Conservation (phyloP, 2,329 filamentous ascomycete species). For the Exophiala spinifera region DNA sequence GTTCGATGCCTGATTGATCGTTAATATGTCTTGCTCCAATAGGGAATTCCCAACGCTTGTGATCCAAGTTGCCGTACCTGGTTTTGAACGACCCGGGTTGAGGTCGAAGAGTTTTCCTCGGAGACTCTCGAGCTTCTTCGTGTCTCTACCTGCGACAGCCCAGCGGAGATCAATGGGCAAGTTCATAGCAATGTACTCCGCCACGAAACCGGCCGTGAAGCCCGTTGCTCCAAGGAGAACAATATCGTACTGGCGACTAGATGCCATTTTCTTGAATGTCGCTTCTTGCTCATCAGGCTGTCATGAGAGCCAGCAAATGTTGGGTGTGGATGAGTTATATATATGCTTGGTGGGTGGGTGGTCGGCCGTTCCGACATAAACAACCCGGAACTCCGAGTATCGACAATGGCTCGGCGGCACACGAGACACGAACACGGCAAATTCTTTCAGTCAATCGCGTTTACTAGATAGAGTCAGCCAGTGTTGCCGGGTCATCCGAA, state of each 20-base stretch:
- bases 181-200: constrained; percentile 67
- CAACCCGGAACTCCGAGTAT: background rate
- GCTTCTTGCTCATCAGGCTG: too few relatives aligned
- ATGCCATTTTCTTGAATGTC: background rate
- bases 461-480: background rate
- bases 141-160: constrained; percentile 78
- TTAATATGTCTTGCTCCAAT: too few relatives aligned
- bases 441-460: background rate
- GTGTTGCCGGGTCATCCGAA: background rate
- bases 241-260: constrained; percentile 52
- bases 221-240: constrained; percentile 69
- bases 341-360: background rate
- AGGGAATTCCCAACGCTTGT: background rate
- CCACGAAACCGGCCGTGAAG: constrained; percentile 74
- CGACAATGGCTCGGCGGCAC: background rate
- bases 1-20: background rate
- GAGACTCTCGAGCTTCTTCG: constrained; percentile 66
- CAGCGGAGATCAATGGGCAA: constrained; percentile 76
- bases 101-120: background rate
- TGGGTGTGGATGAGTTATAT: too few relatives aligned
- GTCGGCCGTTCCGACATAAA: background rate
- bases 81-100: background rate
- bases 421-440: background rate
- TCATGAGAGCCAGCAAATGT: too few relatives aligned
- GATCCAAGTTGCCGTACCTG: constrained; percentile 46